These are phyloP conservation scores for Talaromyces verruculosus DNA, from an alignment of 2,329 filamentous ascomycete species.

Conservation along the genomic window DNA sequence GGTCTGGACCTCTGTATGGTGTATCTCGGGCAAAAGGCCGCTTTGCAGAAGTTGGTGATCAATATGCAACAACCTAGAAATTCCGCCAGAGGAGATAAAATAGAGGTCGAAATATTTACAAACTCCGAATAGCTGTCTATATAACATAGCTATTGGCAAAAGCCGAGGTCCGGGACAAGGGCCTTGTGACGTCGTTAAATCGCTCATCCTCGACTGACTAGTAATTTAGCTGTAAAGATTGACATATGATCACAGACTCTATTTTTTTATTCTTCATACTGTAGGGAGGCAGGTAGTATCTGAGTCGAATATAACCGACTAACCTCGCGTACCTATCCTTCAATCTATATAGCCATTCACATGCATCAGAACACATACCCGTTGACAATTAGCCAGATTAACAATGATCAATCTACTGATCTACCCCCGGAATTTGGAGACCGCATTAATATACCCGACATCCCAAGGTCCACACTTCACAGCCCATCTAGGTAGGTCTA, in stretches of 20 bases:
- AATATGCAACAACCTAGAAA: background rate
- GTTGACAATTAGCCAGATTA: background rate
- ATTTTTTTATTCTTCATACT: background rate
- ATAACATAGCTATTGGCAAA: background rate
- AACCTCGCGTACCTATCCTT: background rate
- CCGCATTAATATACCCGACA: background rate
- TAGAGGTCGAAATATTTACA: background rate
- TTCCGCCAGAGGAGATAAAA: background rate
- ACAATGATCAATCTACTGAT: background rate
- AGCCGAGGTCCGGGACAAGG: background rate
- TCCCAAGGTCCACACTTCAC: background rate
- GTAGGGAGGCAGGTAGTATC: background rate
- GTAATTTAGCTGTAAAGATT: background rate
- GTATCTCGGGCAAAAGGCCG: background rate
- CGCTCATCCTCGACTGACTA: background rate
- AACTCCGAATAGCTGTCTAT: background rate
- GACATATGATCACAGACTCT: background rate
- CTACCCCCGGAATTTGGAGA: background rate
- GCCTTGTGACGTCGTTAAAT: slow-evolving; percentile 1
- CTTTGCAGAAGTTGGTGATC: background rate
- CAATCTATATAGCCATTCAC: background rate
- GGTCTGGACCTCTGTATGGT: background rate
- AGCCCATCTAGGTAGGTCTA: background rate
- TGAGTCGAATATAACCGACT: background rate
- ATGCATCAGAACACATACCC: background rate